Percentiles rank a stretch among this genome's conserved stretches.
These are phyloP conservation scores for Geosmithia morbida DNA, from an alignment of 2,329 filamentous ascomycete genomes.

Conservation along the genomic window DNA sequence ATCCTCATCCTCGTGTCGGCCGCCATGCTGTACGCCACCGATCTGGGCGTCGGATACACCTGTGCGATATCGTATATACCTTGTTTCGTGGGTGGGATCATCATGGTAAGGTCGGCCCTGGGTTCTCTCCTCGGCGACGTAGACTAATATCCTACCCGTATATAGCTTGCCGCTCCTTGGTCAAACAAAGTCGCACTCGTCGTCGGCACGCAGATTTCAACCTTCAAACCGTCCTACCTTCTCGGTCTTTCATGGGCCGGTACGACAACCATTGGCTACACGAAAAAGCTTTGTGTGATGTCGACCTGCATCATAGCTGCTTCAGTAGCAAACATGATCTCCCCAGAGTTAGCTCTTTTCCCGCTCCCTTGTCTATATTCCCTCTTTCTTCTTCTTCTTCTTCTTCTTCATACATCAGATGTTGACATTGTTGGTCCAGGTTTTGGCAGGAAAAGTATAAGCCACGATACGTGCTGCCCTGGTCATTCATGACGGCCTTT, in stretches of 20 bases:
- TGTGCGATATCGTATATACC: constrained; percentile 11
- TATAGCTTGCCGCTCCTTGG: constrained; percentile 8
- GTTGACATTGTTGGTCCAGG: neutral
- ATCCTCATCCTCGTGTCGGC: constrained; percentile 8
- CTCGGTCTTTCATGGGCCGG: constrained; percentile 12
- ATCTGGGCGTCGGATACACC: constrained; percentile 10
- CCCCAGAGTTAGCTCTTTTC: constrained; percentile 9
- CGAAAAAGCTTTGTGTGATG: constrained; percentile 10
- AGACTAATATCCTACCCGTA: neutral
- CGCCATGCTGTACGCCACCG: constrained; percentile 7
- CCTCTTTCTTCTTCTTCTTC: neutral
- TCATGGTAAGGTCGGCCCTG: constrained; percentile 5
- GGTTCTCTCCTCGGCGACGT: neutral
- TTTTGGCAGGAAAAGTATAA: constrained; percentile 10
- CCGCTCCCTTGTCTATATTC: neutral
- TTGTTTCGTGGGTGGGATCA: constrained; percentile 9
- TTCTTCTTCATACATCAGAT: neutral
- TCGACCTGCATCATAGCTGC: constrained; percentile 9
- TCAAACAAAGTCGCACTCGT: constrained; percentile 12
- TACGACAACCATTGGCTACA: constrained; percentile 9
- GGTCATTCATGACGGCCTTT: constrained; percentile 10
- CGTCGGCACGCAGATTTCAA: constrained; percentile 13
- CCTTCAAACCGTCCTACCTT: constrained; percentile 14
- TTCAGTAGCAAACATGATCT: constrained; percentile 12
- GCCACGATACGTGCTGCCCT: constrained; percentile 8